Evolutionary conservation across 2,329 filamentous ascomycete genomes (phyloP), one percentile per base, ranked within the genome.

Genomic region (Didymella pinodella): DNA sequence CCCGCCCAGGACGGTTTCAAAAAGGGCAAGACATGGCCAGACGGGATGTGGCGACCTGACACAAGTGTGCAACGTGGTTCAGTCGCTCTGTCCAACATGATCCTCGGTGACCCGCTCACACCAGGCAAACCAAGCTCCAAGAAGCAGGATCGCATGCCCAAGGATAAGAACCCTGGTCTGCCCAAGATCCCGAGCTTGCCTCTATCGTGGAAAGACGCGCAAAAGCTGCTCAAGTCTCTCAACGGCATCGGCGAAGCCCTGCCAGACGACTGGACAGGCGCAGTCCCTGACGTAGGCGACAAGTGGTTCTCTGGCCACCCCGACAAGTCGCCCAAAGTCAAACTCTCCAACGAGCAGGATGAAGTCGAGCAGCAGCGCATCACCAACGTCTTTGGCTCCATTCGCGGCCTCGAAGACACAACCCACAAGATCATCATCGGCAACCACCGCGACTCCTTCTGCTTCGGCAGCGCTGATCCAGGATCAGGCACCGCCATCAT

Each of bases 381-480:
- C 61, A 97, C 92, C 85, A 99, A 99, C 71, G 87, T 98, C 0
- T 88, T 97, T 69, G 93, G 91, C 31, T 86, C 88, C 54, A 93
- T 99, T 50, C 80, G 84, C 12, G 95, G 95, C n/a, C 83, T 92
- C 57, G 95, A 98, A 77, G 89, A 95, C 73, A 83, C 84, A 1
- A 86, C 90, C 60, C 94, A 96, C 78, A 90, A 89, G 56, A 88
- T 98, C 71, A 89, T 97, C 56, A 85, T 99, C 54, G 95, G 95
- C 50, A 97, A 93, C 76, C 94, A 97, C 74, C 92, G 95, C 20
- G 95, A 99, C 77, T 88, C 92, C 0, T 97, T 92, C 91, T 90
- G 91, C 51, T 92, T 95, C 71, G 95, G 95, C 54, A 91, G 92
- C 26, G 88, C 88, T 0, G 91, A 95, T 70, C 91, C 95, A 1